phyloP scores from a whole-genome alignment of 345 rosid genomes.

The Syzygium aqueum region DNA sequence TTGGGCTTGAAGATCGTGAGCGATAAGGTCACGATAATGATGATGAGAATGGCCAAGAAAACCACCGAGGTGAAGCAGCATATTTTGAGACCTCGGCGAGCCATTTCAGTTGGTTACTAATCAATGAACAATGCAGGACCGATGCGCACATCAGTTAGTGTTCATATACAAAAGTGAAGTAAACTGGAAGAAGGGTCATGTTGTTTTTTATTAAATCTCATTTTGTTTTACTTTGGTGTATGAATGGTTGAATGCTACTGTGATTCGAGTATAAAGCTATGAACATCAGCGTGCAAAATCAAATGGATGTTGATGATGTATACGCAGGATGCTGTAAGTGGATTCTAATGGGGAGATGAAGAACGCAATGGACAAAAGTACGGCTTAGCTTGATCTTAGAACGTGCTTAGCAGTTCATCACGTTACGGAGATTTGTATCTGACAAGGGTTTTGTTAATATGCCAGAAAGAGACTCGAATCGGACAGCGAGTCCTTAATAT shows the following conservation, averaged over 20 bases:
- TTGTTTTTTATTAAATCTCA: neutral
- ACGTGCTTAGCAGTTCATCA: neutral
- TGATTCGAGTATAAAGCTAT: neutral
- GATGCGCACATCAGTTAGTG: neutral
- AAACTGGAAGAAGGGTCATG: neutral
- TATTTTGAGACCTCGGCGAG: constrained; percentile 13
- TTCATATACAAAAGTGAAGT: neutral
- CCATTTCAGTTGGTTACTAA: neutral
- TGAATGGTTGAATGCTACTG: neutral
- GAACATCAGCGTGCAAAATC: neutral
- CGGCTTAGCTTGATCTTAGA: neutral
- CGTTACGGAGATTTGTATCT: neutral
- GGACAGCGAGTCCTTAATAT: neutral
- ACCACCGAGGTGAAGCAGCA: constrained; percentile 12
- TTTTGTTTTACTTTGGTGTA: neutral
- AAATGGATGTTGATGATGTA: neutral
- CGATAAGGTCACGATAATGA: constrained; percentile 11
- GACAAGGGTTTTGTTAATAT: neutral
- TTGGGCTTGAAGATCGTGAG: constrained; percentile 38
- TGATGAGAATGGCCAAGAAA: constrained; percentile 5
- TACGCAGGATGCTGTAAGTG: neutral
- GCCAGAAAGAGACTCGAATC: neutral
- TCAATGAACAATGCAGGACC: neutral
- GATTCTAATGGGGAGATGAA: neutral
- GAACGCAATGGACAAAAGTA: neutral